Conservation (phyloP, 2,329 filamentous ascomycete species). For the Botrytis medusae region DNA sequence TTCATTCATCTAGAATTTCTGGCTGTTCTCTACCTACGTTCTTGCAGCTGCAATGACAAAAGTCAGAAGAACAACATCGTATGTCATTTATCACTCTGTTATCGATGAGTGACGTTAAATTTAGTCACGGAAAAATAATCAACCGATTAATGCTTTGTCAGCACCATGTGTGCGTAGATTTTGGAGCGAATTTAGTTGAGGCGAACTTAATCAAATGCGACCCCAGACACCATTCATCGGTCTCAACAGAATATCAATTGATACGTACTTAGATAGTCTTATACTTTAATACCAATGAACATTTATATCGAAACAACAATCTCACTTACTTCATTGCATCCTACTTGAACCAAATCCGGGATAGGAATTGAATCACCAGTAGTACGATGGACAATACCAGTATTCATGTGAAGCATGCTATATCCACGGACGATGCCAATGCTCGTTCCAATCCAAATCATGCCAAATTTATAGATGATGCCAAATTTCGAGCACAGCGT, state of each 20-base stretch:
- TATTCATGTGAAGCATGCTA: conserved; percentile 1
- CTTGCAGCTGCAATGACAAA: neutral
- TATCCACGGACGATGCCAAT: neutral
- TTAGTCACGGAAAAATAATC: conserved; percentile 1
- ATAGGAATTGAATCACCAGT: neutral
- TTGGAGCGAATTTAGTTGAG: neutral
- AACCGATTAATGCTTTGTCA: neutral
- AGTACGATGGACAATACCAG: neutral
- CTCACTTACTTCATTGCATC: neutral
- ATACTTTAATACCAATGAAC: neutral
- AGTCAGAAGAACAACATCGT: too few relatives aligned
- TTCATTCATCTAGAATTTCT: neutral
- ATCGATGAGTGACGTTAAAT: too few relatives aligned
- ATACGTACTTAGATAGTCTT: neutral
- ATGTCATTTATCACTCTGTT: too few relatives aligned
- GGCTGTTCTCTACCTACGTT: neutral
- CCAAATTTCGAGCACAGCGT: neutral
- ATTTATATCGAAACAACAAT: neutral
- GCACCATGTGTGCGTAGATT: neutral
- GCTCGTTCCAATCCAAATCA: neutral
- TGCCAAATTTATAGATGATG: neutral
- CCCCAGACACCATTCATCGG: neutral
- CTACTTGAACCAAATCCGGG: neutral
- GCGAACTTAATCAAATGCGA: neutral
- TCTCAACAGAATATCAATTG: neutral